Percentiles rank a stretch among this genome's conserved stretches.
These are phyloP conservation scores for Codiaeum variegatum DNA, from an alignment of 441 rosid species.

Conservation along the genomic window DNA sequence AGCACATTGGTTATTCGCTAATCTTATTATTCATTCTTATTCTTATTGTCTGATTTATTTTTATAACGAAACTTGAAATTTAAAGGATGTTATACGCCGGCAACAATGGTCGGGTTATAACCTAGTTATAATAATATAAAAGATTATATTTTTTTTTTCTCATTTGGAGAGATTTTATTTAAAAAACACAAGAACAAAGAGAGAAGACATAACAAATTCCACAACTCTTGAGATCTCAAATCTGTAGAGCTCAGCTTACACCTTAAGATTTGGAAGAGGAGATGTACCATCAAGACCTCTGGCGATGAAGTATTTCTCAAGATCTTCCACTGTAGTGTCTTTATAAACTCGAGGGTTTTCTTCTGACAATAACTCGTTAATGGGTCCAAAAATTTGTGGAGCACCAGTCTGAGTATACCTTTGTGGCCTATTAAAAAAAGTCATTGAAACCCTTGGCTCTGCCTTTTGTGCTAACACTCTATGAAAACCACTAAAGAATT, in stretches of 20 bases:
- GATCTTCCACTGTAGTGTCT: slow-evolving; percentile 26
- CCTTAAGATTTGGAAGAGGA: not conserved
- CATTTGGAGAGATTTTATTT: too few species aligned
- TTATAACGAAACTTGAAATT: too few species aligned
- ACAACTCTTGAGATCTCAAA: too few species aligned
- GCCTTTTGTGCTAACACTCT: slow-evolving; percentile 39
- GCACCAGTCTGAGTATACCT: not conserved
- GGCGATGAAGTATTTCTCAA: not conserved
- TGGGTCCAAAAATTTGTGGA: slow-evolving; percentile 38
- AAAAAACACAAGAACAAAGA: too few species aligned
- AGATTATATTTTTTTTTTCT: too few species aligned
- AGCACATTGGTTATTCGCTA: too few species aligned
- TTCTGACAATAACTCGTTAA: slow-evolving; percentile 41
- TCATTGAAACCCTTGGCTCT: slow-evolving; percentile 52
- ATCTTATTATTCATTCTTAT: too few species aligned
- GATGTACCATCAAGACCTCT: slow-evolving; percentile 13
- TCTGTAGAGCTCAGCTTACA: not conserved
- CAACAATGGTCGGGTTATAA: too few species aligned
- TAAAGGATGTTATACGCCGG: too few species aligned
- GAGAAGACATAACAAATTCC: too few species aligned
- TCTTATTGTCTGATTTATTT: too few species aligned
- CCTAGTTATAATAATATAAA: too few species aligned
- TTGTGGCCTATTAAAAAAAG: slow-evolving; percentile 41
- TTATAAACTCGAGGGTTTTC: slow-evolving; percentile 37
- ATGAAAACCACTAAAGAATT: slow-evolving; percentile 44